phyloP scores from a whole-genome alignment of 257 asterid species.

The Nicotiana obtusifolia region DNA sequence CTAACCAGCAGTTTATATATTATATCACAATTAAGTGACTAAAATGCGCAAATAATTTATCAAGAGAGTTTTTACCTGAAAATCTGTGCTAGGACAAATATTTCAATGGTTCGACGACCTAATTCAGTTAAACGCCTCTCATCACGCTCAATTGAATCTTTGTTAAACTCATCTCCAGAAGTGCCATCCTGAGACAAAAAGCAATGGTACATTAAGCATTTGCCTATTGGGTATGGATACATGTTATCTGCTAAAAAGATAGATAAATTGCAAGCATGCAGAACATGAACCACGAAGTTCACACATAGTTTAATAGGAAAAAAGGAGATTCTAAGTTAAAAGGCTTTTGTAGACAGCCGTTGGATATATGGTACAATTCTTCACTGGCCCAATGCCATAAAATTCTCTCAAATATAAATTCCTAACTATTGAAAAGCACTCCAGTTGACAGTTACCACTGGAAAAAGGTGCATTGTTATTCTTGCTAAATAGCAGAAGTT shows the following conservation, averaged over 20 bases:
- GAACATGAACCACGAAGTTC: background rate
- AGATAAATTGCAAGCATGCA: slow-evolving; percentile 1
- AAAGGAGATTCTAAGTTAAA: background rate
- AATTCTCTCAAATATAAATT: background rate
- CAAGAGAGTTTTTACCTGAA: slow-evolving; percentile 48
- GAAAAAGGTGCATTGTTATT: background rate
- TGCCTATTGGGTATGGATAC: background rate
- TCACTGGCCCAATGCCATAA: background rate
- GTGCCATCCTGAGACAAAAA: slow-evolving; percentile 58
- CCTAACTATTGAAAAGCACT: background rate
- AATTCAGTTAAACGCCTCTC: slow-evolving; percentile 94
- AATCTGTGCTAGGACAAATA: slow-evolving; percentile 78
- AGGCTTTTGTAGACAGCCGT: background rate
- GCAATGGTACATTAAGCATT: slow-evolving; percentile 18
- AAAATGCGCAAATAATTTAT: background rate
- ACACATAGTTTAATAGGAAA: background rate
- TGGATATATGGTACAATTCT: background rate
- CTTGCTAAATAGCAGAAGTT: background rate
- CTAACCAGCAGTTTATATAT: background rate
- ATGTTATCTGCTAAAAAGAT: background rate
- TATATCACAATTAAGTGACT: background rate
- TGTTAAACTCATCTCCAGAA: slow-evolving; percentile 79
- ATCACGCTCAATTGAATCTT: slow-evolving; percentile 76
- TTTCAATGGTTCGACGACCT: slow-evolving; percentile 95
- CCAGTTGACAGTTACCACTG: background rate